These are phyloP conservation scores for Phytophthora sp. DNA, from an alignment of 352 stramenopile species.

Conservation along the genomic window DNA sequence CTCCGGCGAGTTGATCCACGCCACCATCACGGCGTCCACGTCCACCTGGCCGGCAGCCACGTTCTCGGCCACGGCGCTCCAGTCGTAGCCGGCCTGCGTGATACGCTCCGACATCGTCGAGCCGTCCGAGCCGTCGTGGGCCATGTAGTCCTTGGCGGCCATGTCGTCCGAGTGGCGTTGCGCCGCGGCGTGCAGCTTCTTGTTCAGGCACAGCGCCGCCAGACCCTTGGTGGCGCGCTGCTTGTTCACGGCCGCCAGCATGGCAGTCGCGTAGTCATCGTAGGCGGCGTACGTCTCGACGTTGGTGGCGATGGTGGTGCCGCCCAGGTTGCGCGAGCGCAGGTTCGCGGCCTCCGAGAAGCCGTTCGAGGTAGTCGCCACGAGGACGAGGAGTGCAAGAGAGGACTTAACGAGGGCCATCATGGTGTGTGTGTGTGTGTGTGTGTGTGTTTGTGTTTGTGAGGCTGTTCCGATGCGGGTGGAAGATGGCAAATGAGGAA, in stretches of 20 bases:
- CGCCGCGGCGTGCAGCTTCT: conserved; percentile 30
- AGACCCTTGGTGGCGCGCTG: conserved; percentile 46
- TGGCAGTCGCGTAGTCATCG: conserved; percentile 12
- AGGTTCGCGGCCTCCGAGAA: conserved; percentile 7
- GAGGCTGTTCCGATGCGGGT: neutral
- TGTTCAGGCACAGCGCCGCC: conserved; percentile 44
- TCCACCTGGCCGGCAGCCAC: conserved; percentile 37
- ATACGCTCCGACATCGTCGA: conserved; percentile 47
- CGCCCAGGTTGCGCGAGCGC: conserved; percentile 7
- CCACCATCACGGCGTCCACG: conserved; percentile 40
- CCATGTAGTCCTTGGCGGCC: conserved; percentile 56
- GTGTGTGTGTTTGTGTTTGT: neutral
- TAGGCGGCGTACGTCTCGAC: conserved; percentile 24
- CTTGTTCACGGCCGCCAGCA: conserved; percentile 54
- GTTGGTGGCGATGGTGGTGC: conserved; percentile 14
- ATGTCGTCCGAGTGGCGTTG: conserved; percentile 46
- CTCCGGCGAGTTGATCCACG: conserved; percentile 44
- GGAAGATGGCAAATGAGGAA: conserved; percentile 11
- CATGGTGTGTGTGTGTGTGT: neutral
- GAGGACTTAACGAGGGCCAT: conserved; percentile 24
- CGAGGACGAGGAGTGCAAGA: conserved; percentile 23
- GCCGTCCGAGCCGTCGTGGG: conserved; percentile 45
- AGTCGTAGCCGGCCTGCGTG: conserved; percentile 45
- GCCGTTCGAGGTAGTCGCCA: conserved; percentile 14
- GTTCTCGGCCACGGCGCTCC: conserved; percentile 43